Evolutionary conservation across 1,284 basidiomycete genomes (phyloP), one percentile per base, ranked within the genome.

Genomic region (Austroboletus rostrupii): DNA sequence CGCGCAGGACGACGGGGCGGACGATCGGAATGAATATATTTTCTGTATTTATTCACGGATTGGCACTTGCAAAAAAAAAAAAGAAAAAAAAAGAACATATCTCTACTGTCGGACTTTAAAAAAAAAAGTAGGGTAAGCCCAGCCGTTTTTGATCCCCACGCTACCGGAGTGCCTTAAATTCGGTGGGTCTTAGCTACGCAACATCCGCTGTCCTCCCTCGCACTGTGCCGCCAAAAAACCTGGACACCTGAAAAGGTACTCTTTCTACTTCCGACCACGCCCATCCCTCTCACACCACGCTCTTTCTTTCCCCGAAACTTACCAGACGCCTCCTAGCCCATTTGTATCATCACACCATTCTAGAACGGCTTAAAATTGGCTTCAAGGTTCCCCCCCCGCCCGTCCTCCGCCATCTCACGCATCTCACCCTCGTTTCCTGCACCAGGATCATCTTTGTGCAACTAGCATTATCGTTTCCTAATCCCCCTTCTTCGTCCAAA

Each of bases 321-420:
- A 6, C 23, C 23, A 26, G 23, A 26, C 23, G 3, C 71, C 66
- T 57, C 63, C 63, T 68, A 69, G 72, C 78, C 69, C 72, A 74
- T 78, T 37, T 88, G 86, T 87, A 87, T 65, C 81, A 87, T 75
- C 82, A 87, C 77, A 80, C 80, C 75, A 75, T 75, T 77, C 66
- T 83, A 85, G 83, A 87, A 81, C 76, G 82, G 79, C 82, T 78
- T 77, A 79, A 81, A 81, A 79, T 76, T 76, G 75, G 75, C 77
- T 82, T 78, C 72, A 77, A 84, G 81, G 85, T 83, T 41, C 72
- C 70, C 60, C 52, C 59, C 57, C 60, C n/a, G n/a, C n/a, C 46
- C 7, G 3, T 17, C 23, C 3, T 37, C 6, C 17, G 16, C 31
- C 13, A 35, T 16, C 23, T 29, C 16, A 23, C 39, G 5, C 35